Percentiles rank a stretch among this genome's conserved stretches.
Evolutionary conservation across 2,329 filamentous ascomycete species (phyloP).

Genomic region (Fusarium beomiforme): DNA sequence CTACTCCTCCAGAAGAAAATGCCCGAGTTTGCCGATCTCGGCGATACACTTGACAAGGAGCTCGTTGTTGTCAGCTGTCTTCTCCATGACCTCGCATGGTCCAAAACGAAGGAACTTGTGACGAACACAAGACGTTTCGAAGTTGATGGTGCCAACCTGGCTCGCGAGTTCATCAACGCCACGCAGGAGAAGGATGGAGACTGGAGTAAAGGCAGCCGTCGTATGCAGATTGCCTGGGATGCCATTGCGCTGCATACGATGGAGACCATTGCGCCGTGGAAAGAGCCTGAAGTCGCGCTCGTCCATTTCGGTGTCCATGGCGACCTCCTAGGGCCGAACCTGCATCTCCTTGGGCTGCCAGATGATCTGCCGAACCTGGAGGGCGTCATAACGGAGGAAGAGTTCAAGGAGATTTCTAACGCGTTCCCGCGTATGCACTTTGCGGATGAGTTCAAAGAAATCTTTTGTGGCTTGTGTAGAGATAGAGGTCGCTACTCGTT

Average conservation of each 20-base stretch:
- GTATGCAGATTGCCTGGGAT: not conserved
- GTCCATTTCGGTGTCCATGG: not conserved
- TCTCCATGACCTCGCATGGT: not conserved
- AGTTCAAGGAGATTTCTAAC: not conserved
- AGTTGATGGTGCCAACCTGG: not conserved
- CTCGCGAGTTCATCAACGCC: not conserved
- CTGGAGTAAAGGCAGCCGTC: not conserved
- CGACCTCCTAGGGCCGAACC: not conserved
- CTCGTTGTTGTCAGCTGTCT: not conserved
- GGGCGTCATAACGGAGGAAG: not conserved
- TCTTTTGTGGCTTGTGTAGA: not conserved
- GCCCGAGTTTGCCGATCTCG: not conserved
- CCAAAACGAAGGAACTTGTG: not conserved
- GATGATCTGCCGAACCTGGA: fast-evolving
- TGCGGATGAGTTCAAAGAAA: not conserved
- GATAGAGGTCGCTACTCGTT: not conserved
- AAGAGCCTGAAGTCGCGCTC: not conserved
- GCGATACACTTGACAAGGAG: not conserved
- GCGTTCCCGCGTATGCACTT: not conserved
- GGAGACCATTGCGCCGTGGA: not conserved
- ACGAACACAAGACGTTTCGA: not conserved
- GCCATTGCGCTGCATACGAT: not conserved
- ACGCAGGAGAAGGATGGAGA: fast-evolving
- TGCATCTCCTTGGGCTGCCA: not conserved
- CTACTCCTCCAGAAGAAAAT: not conserved